phyloP scores from a whole-genome alignment of 2,329 filamentous ascomycete genomes.

The Penicillium sp. region DNA sequence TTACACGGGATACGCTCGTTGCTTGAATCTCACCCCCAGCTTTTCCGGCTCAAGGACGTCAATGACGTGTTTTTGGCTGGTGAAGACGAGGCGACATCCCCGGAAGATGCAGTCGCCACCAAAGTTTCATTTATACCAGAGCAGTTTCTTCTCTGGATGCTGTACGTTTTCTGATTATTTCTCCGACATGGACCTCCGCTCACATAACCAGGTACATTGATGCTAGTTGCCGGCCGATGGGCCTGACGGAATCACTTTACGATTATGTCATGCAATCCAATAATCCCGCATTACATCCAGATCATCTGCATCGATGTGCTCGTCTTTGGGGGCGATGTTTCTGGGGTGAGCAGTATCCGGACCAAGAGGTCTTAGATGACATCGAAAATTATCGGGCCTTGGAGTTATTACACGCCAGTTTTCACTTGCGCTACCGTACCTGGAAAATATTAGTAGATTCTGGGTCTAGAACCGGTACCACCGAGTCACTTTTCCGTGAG shows the following conservation, averaged over 20 bases:
- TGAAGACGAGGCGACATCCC: constrained; percentile 10
- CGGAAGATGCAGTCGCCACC: constrained; percentile 9
- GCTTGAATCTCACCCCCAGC: constrained; percentile 33
- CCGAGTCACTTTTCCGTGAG: constrained; percentile 24
- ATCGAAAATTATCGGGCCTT: constrained; percentile 40
- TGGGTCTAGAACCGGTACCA: constrained; percentile 13
- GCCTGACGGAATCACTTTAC: constrained; percentile 32
- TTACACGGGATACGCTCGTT: constrained; percentile 38
- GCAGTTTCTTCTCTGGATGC: constrained; percentile 36
- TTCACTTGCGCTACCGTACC: constrained; percentile 30
- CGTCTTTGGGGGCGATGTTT: constrained; percentile 38
- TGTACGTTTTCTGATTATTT: constrained; percentile 24
- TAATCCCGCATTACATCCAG: constrained; percentile 33
- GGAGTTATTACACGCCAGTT: constrained; percentile 32
- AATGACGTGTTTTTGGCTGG: constrained; percentile 28
- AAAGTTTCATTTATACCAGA: constrained; percentile 37
- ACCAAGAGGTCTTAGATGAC: constrained; percentile 39
- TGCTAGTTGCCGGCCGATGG: constrained; percentile 29
- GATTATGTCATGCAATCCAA: constrained; percentile 34
- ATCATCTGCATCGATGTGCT: constrained; percentile 34
- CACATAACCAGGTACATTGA: constrained; percentile 28
- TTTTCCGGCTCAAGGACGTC: constrained; percentile 32
- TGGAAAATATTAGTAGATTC: constrained; percentile 30
- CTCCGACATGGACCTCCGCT: neutral
- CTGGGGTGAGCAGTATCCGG: constrained; percentile 38